These are phyloP conservation scores for Artomyces pyxidatus DNA, from an alignment of 768 basidiomycete species.

Conservation along the genomic window DNA sequence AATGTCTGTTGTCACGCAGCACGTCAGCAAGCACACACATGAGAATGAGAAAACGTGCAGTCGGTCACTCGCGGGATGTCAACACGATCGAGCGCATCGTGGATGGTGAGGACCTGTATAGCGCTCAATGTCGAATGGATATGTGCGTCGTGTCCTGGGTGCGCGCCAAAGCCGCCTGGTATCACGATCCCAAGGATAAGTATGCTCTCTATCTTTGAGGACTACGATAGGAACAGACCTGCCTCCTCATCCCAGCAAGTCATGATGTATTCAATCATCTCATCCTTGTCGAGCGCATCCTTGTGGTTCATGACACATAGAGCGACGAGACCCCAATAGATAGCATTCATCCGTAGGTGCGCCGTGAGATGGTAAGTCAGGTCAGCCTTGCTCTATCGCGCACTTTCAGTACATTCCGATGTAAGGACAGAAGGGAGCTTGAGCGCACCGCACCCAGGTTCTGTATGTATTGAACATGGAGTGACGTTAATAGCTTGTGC, in stretches of 20 bases:
- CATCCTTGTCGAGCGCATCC: constrained; percentile 74
- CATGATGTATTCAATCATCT: constrained; percentile 85
- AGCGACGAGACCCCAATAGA: constrained; percentile 95
- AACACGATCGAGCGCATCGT: constrained; percentile 68
- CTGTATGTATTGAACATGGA: constrained; percentile 1
- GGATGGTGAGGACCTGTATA: constrained; percentile 84
- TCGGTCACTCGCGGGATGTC: constrained; percentile 62
- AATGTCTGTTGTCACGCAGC: constrained; percentile 49
- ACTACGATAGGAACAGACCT: constrained; percentile 35
- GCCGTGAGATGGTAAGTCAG: constrained; percentile 84
- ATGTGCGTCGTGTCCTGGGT: constrained; percentile 91
- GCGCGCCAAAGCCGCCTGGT: constrained; percentile 84
- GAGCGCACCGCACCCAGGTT: neutral
- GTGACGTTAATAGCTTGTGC: neutral
- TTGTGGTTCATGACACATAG: constrained; percentile 70
- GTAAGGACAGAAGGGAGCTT: too few species aligned
- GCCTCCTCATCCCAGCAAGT: constrained; percentile 92
- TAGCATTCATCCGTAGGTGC: constrained; percentile 89
- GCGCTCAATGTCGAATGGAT: constrained; percentile 82
- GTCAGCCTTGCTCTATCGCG: constrained; percentile 67
- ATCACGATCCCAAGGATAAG: neutral
- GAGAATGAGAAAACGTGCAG: constrained; percentile 42
- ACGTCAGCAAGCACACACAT: neutral
- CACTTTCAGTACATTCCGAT: neutral
- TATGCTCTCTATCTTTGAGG: neutral